Evolutionary conservation across 495 filamentous ascomycete genomes (phyloP), one percentile per base, ranked within the genome.

Genomic region (Tuber aestivum): DNA sequence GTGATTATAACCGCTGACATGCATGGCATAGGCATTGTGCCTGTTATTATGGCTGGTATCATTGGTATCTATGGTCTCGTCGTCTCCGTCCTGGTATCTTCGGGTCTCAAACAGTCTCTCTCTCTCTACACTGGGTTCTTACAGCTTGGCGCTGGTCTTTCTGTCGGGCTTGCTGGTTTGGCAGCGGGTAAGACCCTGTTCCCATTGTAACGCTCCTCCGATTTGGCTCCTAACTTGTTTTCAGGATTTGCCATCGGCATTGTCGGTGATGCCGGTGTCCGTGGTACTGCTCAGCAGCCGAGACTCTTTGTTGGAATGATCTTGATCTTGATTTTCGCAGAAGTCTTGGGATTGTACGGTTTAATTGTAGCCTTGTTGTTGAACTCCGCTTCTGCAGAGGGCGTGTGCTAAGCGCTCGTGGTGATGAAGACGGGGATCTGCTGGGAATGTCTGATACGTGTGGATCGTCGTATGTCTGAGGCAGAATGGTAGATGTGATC

Each of bases 11-110:
- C 70, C 75, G 45, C 78, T 79, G 73, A 79, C 50, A 50, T n/a
- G 44, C 35, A 35, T 42, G 50, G 65, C 72, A 32, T 79, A 99
- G 95, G 98, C 88, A 97, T 99, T 84, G 94, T 99, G 76, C 95
- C 95, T 83, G 95, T 99, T 86, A 97, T 99, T 89, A 99, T 99
- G 95, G 95, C 95, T 88, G 95, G 95, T 98, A 99, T 99, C 87
- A 97, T 99, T 86, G 96, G 92, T 91, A 99, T 99, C 86, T 99
- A 99, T 88, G 95, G 95, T 82, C 90, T 99, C 72, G 95, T 99
- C 87, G 95, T 99, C 73, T 97, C 95, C 6, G 95, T 99, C 85
- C 86, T 99, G 84, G 94, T 99, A 85, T 97, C 96, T 82, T 94
- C 96, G 86, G 90, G 91, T 82, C 87, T 99, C 80, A 88, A 86